Percentiles rank a stretch among this genome's conserved stretches.
Evolutionary conservation across 768 basidiomycete species (phyloP).

Genomic region (Trametes cinnabarina): DNA sequence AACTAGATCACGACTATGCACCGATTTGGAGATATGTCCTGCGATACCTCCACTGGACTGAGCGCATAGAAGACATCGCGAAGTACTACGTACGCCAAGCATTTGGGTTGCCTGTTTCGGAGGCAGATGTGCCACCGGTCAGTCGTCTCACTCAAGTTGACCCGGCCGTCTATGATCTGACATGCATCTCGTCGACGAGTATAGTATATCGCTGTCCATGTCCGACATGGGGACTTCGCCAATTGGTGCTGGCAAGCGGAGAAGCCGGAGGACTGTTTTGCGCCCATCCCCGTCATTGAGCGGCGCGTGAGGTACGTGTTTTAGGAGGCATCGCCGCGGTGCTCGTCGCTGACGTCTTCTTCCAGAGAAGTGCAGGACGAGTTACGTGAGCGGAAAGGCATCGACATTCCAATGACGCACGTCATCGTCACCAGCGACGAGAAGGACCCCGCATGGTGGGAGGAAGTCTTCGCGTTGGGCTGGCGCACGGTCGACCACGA

Average conservation of each 20-base stretch:
- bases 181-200: background rate
- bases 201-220: conserved; percentile 38
- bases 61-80: conserved; percentile 30
- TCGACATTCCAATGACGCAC: conserved; percentile 31
- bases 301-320: conserved; percentile 28
- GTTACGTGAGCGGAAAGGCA: conserved; percentile 29
- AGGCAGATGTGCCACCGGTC: conserved; percentile 33
- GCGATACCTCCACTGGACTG: conserved; percentile 34
- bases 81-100: conserved; percentile 30
- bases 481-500: conserved; percentile 39
- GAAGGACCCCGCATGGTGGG: conserved; percentile 39
- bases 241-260: conserved; percentile 33
- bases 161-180: background rate
- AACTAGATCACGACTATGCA: conserved; percentile 32
- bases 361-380: conserved; percentile 38
- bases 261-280: conserved; percentile 37
- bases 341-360: background rate
- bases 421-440: conserved; percentile 47
- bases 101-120: conserved; percentile 24
- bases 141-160: conserved; percentile 5
- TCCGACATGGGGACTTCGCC: conserved; percentile 37
- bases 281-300: conserved; percentile 35
- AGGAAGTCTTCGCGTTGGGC: conserved; percentile 32
- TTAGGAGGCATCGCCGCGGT: background rate
- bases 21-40: conserved; percentile 38